Conservation (phyloP, 2,329 filamentous ascomycete genomes). For the Aspergillus brasiliensis region DNA sequence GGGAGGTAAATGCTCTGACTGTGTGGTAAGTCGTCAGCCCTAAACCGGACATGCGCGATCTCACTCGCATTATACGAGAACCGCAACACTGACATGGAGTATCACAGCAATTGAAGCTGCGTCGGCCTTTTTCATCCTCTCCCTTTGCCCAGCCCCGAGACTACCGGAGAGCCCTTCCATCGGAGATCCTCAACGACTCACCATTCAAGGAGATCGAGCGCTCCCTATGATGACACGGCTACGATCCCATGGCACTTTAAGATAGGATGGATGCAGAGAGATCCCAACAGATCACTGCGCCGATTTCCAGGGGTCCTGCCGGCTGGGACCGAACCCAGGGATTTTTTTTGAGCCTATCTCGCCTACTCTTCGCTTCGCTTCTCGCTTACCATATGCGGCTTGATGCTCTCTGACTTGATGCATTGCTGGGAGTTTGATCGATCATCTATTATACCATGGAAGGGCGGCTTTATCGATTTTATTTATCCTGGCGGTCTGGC, state of each 20-base stretch:
- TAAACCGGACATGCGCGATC: conserved; percentile 16
- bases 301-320: conserved; percentile 19
- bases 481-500: conserved; percentile 15
- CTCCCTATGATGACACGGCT: conserved; percentile 13
- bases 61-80: neutral
- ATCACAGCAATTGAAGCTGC: conserved; percentile 39
- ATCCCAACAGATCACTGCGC: conserved; percentile 11
- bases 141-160: conserved; percentile 45
- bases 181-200: conserved; percentile 35
- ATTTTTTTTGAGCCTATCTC: conserved; percentile 8
- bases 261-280: neutral
- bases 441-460: conserved; percentile 25
- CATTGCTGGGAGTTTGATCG: conserved; percentile 36
- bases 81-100: neutral
- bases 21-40: conserved; percentile 41
- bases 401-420: conserved; percentile 26
- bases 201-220: conserved; percentile 24
- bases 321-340: conserved; percentile 19
- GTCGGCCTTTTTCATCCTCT: conserved; percentile 41
- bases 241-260: conserved; percentile 1
- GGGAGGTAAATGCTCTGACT: conserved; percentile 49
- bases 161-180: conserved; percentile 38
- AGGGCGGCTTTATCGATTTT: conserved; percentile 26
- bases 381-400: conserved; percentile 12
- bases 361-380: conserved; percentile 13